Evolutionary conservation across 2,329 filamentous ascomycete genomes (phyloP).

Genomic region (Pseudocercospora musae): DNA sequence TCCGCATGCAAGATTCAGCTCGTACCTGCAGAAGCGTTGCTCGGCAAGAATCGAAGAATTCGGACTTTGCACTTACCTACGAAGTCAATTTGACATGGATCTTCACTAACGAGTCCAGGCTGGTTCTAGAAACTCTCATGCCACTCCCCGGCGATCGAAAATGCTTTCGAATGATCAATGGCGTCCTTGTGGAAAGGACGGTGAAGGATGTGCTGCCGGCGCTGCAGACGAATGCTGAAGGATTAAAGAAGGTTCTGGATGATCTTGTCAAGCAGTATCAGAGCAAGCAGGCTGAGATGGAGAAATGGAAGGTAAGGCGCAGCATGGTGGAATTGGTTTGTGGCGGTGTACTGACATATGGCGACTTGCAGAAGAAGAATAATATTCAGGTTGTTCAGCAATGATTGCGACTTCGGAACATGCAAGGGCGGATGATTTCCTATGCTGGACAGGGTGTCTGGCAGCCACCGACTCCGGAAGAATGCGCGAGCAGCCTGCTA

Average conservation of each 20-base stretch:
- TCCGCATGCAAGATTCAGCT: not conserved
- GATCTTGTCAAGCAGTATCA: conserved; percentile 97
- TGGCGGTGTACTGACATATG: not conserved
- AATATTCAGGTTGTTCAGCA: conserved; percentile 84
- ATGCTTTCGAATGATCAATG: conserved; percentile 98
- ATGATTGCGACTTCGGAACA: conserved; percentile 3
- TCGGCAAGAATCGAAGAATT: not conserved
- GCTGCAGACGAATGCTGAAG: conserved; percentile 89
- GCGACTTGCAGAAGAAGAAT: conserved; percentile 70
- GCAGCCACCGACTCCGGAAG: not conserved
- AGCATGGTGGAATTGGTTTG: not conserved
- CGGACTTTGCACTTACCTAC: not conserved
- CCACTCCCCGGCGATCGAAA: conserved; percentile 83
- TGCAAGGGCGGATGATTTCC: not conserved
- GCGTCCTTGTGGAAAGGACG: conserved; percentile 89
- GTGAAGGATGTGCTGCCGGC: conserved; percentile 89
- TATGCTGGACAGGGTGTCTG: not conserved
- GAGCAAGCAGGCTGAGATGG: conserved; percentile 87
- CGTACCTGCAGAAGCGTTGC: not conserved
- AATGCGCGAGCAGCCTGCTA: not conserved
- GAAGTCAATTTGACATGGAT: not conserved
- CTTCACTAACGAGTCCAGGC: conserved; percentile 51
- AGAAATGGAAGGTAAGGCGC: conserved; percentile 88
- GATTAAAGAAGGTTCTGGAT: conserved; percentile 87
- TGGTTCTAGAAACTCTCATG: conserved; percentile 87